Evolutionary conservation across 495 filamentous ascomycete species (phyloP).

Genomic region (Astrothelium subdiscretum): DNA sequence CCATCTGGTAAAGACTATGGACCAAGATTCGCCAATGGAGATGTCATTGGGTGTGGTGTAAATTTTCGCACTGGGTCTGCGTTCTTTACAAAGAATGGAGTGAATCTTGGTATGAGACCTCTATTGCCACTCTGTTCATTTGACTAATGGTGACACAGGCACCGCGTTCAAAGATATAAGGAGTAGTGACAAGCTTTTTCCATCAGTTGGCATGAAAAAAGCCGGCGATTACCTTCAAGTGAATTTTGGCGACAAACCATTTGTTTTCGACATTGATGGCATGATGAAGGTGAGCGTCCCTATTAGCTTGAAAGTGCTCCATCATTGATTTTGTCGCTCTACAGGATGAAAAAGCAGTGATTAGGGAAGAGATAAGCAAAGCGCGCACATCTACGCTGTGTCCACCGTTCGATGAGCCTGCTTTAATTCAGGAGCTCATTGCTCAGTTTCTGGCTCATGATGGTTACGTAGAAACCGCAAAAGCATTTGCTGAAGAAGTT

Average conservation of each 20-base stretch:
- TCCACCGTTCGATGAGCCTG: slow-evolving; percentile 57
- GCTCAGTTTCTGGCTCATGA: slow-evolving; percentile 89
- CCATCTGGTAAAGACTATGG: slow-evolving; percentile 68
- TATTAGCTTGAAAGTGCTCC: background rate
- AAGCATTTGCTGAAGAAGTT: slow-evolving; percentile 78
- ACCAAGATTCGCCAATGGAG: slow-evolving; percentile 56
- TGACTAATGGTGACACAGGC: slow-evolving; percentile 36
- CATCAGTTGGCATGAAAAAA: slow-evolving; percentile 89
- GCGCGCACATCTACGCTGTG: slow-evolving; percentile 45
- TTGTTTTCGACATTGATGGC: slow-evolving; percentile 85
- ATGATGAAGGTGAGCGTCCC: slow-evolving; percentile 57
- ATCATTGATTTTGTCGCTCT: slow-evolving; percentile 4
- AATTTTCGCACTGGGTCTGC: slow-evolving; percentile 81
- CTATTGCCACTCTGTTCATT: background rate
- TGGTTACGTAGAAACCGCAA: slow-evolving; percentile 90
- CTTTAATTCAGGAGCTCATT: slow-evolving; percentile 71
- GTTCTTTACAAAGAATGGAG: slow-evolving; percentile 93
- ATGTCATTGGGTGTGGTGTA: slow-evolving; percentile 85
- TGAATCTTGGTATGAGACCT: slow-evolving; percentile 50
- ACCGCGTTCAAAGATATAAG: slow-evolving; percentile 73
- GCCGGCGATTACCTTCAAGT: slow-evolving; percentile 68
- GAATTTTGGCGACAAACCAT: slow-evolving; percentile 87
- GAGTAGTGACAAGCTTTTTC: slow-evolving; percentile 59
- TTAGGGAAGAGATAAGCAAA: slow-evolving; percentile 43
- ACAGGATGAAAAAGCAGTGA: slow-evolving; percentile 51